phyloP scores from a whole-genome alignment of 2,329 filamentous ascomycete species.

The Plenodomus biglobosus region DNA sequence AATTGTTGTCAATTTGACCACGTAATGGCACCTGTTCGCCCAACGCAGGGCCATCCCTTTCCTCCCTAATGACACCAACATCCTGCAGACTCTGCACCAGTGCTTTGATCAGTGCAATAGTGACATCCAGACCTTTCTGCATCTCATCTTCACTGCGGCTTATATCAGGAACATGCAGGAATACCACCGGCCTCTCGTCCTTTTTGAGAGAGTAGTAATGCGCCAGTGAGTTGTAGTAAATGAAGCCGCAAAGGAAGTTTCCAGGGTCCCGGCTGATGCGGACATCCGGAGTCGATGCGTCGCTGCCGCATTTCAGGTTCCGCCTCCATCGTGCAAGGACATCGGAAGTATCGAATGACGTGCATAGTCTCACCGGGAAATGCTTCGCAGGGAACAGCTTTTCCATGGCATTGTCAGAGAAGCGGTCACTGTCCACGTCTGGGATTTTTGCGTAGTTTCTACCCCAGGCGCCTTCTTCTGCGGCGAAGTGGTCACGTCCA shows the following conservation, averaged over 20 bases:
- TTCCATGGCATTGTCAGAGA: constrained; percentile 21
- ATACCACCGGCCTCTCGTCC: constrained; percentile 34
- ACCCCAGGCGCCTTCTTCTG: constrained; percentile 35
- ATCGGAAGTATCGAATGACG: constrained; percentile 36
- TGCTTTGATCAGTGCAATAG: constrained; percentile 39
- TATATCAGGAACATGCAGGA: constrained; percentile 42
- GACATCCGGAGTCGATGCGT: constrained; percentile 25
- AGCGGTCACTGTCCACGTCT: constrained; percentile 39
- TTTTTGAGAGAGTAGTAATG: constrained; percentile 26
- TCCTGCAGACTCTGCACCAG: constrained; percentile 34
- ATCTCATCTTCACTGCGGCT: constrained; percentile 29
- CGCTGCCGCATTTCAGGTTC: constrained; percentile 11
- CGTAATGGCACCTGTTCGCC: background rate
- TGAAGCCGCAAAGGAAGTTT: constrained; percentile 44
- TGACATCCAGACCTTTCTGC: constrained; percentile 30
- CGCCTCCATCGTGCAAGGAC: constrained; percentile 36
- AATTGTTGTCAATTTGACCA: background rate
- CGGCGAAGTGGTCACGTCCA: constrained; percentile 38
- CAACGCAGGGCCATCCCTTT: background rate
- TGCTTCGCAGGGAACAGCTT: constrained; percentile 15
- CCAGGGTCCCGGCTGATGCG: constrained; percentile 35
- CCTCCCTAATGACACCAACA: constrained; percentile 12
- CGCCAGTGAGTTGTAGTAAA: constrained; percentile 40
- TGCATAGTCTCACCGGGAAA: constrained; percentile 30
- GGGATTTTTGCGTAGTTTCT: constrained; percentile 34